phyloP scores from a whole-genome alignment of 805 yeast species.

The Yamadazyma paraphyllophila region DNA sequence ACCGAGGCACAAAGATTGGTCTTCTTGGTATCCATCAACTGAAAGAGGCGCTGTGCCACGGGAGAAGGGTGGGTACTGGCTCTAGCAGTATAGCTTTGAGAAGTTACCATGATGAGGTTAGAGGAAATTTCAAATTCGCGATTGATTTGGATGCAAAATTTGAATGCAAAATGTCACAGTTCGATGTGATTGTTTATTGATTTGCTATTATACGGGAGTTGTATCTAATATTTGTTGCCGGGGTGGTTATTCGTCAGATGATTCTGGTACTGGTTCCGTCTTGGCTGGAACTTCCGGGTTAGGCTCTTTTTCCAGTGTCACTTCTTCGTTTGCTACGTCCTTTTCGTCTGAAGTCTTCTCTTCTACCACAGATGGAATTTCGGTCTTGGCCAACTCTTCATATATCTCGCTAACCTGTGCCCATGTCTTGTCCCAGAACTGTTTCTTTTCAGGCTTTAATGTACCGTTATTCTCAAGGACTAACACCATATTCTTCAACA shows the following conservation, averaged over 20 bases:
- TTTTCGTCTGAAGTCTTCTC: no score
- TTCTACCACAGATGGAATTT: neutral
- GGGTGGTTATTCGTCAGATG: no score
- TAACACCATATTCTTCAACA: conserved; percentile 41
- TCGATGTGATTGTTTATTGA: neutral
- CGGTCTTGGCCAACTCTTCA: conserved; percentile 22
- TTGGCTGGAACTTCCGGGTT: no score
- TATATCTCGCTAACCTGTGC: conserved; percentile 25
- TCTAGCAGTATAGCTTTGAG: conserved; percentile 58
- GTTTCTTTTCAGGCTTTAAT: conserved; percentile 19
- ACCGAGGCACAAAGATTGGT: conserved; percentile 93
- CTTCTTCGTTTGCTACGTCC: no score
- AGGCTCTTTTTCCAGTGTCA: no score
- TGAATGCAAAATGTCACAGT: neutral
- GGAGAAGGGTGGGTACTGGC: conserved; percentile 72
- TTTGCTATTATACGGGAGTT: no score
- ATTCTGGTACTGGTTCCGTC: no score
- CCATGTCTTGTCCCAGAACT: conserved; percentile 36
- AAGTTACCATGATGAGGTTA: conserved; percentile 19
- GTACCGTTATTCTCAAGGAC: conserved; percentile 31
- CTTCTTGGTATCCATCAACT: conserved; percentile 73
- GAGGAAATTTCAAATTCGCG: conserved; percentile 1
- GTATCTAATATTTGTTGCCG: no score
- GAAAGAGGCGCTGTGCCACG: conserved; percentile 71
- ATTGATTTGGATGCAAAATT: neutral